A percentile compares a stretch with the other conserved stretches of the same genome.
Conservation (phyloP, 108 stramenopile genomes). For the Cyclotella baltica region DNA sequence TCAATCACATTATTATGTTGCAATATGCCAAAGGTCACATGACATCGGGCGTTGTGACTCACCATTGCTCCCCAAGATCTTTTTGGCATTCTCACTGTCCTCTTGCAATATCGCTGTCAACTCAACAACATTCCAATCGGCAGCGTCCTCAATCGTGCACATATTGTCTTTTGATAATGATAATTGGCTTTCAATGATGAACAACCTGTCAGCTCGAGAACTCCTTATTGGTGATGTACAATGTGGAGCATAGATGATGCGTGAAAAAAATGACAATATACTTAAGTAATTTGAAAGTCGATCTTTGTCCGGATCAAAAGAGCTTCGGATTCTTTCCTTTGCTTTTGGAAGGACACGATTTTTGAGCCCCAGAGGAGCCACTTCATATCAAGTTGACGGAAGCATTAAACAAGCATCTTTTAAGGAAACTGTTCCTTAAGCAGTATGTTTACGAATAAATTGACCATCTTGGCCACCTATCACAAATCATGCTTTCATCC, state of each 20-base stretch:
- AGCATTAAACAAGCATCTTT: slow-evolving; percentile 65
- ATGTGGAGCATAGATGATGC: slow-evolving; percentile 73
- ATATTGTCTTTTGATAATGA: no score
- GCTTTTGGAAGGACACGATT: background rate
- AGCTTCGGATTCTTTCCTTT: slow-evolving; percentile 23
- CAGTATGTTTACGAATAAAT: slow-evolving; percentile 66
- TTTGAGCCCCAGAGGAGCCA: slow-evolving; percentile 60
- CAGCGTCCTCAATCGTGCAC: slow-evolving; percentile 67
- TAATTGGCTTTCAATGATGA: slow-evolving; percentile 86
- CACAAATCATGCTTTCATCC: slow-evolving; percentile 75
- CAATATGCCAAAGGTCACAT: slow-evolving; percentile 77
- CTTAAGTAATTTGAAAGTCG: slow-evolving; percentile 54
- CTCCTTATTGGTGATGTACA: slow-evolving; percentile 88
- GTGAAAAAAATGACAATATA: slow-evolving; percentile 76
- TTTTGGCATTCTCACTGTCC: slow-evolving; percentile 38
- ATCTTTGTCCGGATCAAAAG: slow-evolving; percentile 64
- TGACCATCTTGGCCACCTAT: slow-evolving; percentile 45
- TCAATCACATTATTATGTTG: slow-evolving; percentile 40
- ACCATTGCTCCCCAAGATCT: slow-evolving; percentile 46
- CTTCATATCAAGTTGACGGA: slow-evolving; percentile 62
- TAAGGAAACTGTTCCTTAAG: slow-evolving; percentile 70
- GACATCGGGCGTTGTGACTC: no score
- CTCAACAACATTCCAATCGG: slow-evolving; percentile 62
- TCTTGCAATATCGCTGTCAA: slow-evolving; percentile 60
- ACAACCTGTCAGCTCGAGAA: slow-evolving; percentile 61